These are phyloP conservation scores for Xenoacremonium recifei DNA, from an alignment of 2,329 filamentous ascomycete genomes.

Conservation along the genomic window DNA sequence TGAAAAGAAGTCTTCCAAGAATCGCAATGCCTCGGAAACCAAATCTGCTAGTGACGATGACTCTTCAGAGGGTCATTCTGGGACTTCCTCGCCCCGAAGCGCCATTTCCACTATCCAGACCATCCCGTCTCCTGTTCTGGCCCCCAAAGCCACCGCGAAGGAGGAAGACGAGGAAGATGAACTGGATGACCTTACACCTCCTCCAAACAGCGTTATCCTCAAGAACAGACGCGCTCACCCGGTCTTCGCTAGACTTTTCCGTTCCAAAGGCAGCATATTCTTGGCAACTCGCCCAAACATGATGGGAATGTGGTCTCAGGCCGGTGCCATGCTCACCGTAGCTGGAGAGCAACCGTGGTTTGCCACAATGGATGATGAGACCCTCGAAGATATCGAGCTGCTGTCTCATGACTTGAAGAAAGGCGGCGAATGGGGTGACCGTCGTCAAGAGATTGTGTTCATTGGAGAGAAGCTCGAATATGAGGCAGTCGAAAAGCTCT, in stretches of 20 bases:
- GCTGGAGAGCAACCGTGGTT: conserved; percentile 58
- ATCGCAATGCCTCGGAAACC: too few species aligned
- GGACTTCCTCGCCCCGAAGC: conserved; percentile 20
- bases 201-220: conserved; percentile 45
- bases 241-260: conserved; percentile 54
- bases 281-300: conserved; percentile 56
- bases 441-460: conserved; percentile 70
- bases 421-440: conserved; percentile 65
- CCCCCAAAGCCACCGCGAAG: conserved; percentile 14
- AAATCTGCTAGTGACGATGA: conserved; percentile 11
- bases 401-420: conserved; percentile 51
- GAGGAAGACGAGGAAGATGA: conserved; percentile 13
- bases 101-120: conserved; percentile 22
- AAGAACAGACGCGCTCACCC: conserved; percentile 54
- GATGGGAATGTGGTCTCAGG: conserved; percentile 61
- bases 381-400: conserved; percentile 43
- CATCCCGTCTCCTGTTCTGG: conserved; percentile 16
- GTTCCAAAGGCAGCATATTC: conserved; percentile 62
- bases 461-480: conserved; percentile 65
- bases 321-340: conserved; percentile 62
- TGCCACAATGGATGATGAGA: conserved; percentile 54
- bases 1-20: too few species aligned
- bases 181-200: conserved; percentile 30
- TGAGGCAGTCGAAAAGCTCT: conserved; percentile 44
- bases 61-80: conserved; percentile 13